Conservation (phyloP, 805 yeast genomes). For the Yamadazyma kitorensis region DNA sequence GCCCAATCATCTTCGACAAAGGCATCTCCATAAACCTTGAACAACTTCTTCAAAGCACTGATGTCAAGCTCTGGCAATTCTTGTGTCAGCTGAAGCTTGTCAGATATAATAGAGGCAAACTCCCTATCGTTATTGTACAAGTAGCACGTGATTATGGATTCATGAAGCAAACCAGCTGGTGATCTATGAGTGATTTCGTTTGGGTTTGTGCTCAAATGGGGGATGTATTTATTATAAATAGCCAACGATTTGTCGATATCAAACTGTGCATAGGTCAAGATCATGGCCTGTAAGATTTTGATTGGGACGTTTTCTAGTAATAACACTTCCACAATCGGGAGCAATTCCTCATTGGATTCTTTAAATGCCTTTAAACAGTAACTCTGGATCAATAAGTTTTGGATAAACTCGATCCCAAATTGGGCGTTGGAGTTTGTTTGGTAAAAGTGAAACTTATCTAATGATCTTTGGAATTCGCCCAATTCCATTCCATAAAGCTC, state of each 20-base stretch:
- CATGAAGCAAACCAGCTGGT: conserved; percentile 43
- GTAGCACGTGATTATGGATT: conserved; percentile 43
- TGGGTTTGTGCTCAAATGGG: conserved; percentile 27
- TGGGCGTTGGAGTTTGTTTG: conserved; percentile 36
- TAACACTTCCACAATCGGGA: conserved; percentile 39
- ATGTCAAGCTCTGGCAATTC: conserved; percentile 31
- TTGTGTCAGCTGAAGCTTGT: conserved; percentile 7
- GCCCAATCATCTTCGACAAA: conserved; percentile 39
- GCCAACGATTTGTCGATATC: conserved; percentile 38
- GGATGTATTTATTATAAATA: conserved; percentile 46
- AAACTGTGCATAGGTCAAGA: conserved; percentile 40
- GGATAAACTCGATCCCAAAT: conserved; percentile 39
- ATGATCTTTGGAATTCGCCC: conserved; percentile 25
- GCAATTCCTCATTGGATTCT: conserved; percentile 22
- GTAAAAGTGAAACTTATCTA: conserved; percentile 39
- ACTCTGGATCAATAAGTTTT: conserved; percentile 38
- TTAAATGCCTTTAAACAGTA: conserved; percentile 40
- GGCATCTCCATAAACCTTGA: conserved; percentile 53
- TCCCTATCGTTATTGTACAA: conserved; percentile 49
- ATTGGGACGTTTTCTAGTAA: conserved; percentile 25
- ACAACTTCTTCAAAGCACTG: conserved; percentile 37
- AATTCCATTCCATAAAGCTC: conserved; percentile 30
- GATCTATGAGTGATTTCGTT: conserved; percentile 33
- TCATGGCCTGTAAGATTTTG: conserved; percentile 36
- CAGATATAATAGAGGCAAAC: conserved; percentile 37